Evolutionary conservation across 768 basidiomycete species (phyloP).

Genomic region (Tylopilus plumbeoviolaceoides): DNA sequence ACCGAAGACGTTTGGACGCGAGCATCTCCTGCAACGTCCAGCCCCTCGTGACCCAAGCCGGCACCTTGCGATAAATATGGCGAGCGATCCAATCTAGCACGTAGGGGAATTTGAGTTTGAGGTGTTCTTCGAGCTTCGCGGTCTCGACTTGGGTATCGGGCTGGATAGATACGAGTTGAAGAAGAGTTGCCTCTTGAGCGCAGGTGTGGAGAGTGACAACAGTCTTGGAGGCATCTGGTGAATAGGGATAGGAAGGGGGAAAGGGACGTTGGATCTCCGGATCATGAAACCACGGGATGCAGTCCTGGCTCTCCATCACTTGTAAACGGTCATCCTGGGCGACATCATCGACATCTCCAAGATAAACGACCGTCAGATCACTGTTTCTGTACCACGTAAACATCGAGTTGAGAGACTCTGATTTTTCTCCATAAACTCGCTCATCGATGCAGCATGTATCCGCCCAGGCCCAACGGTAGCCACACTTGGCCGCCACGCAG

Average conservation of each 20-base stretch:
- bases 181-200: neutral
- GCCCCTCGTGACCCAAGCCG: too few relatives aligned
- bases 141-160: constrained; percentile 26
- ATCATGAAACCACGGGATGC: constrained; percentile 16
- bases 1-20: too few relatives aligned
- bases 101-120: constrained; percentile 1
- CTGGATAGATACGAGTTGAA: constrained; percentile 4
- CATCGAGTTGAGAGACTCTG: constrained; percentile 30
- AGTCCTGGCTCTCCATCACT: neutral
- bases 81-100: neutral
- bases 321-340: constrained; percentile 10
- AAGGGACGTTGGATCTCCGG: constrained; percentile 16
- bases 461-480: constrained; percentile 30
- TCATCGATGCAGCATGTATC: constrained; percentile 31
- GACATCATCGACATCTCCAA: constrained; percentile 25
- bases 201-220: constrained; percentile 3
- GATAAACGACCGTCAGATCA: constrained; percentile 27
- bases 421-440: constrained; percentile 18
- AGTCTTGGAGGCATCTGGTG: neutral
- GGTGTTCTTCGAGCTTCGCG: constrained; percentile 6
- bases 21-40: too few relatives aligned
- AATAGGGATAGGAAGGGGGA: neutral
- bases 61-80: too few relatives aligned
- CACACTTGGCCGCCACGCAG: constrained; percentile 25
- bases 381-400: constrained; percentile 27